Conservation (phyloP, 2,329 filamentous ascomycete species). For the Trichoderma breve region DNA sequence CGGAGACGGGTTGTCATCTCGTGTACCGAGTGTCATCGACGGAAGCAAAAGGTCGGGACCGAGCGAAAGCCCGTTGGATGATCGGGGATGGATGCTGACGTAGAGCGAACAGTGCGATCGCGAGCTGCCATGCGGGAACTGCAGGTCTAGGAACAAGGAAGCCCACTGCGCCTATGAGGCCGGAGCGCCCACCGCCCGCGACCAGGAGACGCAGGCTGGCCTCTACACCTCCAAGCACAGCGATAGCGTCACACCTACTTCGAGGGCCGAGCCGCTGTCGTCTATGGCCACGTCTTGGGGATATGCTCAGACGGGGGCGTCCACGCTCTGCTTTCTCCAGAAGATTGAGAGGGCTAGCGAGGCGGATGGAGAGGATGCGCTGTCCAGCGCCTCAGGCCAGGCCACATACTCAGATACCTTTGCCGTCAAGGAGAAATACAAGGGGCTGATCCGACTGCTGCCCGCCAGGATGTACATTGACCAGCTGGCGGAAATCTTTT, state of each 20-base stretch:
- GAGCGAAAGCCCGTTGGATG: neutral
- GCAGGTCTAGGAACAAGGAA: constrained; percentile 55
- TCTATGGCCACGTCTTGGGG: constrained; percentile 51
- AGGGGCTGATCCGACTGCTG: constrained; percentile 55
- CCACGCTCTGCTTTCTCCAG: constrained; percentile 54
- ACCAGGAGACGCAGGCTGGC: constrained; percentile 25
- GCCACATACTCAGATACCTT: constrained; percentile 31
- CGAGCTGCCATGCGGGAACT: constrained; percentile 58
- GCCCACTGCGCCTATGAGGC: constrained; percentile 57
- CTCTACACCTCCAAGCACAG: neutral
- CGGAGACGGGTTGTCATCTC: constrained; percentile 60
- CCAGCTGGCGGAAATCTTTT: constrained; percentile 53
- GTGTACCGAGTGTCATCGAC: constrained; percentile 62
- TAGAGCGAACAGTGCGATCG: constrained; percentile 51
- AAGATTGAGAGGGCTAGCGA: constrained; percentile 48
- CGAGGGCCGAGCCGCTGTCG: constrained; percentile 35
- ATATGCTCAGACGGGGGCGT: constrained; percentile 51
- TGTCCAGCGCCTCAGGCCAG: neutral
- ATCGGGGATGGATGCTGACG: constrained; percentile 1
- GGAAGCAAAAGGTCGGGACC: constrained; percentile 56
- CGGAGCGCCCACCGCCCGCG: constrained; percentile 43
- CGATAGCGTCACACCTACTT: neutral
- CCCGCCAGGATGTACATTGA: constrained; percentile 55
- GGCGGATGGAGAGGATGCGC: constrained; percentile 32
- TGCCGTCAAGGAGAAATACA: constrained; percentile 56